These are phyloP conservation scores for Jacaranda copaia DNA, from an alignment of 257 asterid species.

Conservation along the genomic window DNA sequence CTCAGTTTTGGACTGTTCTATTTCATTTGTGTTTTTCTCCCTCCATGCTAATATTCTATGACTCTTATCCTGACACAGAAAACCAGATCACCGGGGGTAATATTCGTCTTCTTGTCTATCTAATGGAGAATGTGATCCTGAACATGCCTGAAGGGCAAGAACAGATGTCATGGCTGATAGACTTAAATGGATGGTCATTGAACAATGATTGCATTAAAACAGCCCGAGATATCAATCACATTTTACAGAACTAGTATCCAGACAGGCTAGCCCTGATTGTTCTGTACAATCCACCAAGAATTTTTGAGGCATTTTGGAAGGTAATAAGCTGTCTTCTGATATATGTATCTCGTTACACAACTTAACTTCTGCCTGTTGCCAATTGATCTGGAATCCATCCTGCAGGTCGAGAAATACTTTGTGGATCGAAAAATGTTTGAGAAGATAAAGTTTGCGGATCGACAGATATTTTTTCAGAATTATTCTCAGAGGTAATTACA, in stretches of 20 bases:
- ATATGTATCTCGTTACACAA: too few species aligned
- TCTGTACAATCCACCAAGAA: constrained; percentile 80
- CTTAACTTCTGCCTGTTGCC: too few species aligned
- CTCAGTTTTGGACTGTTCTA: too few species aligned
- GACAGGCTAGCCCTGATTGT: constrained; percentile 74
- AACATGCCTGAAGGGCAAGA: constrained; percentile 80
- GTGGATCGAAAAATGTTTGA: constrained; percentile 66
- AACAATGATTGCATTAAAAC: constrained; percentile 68
- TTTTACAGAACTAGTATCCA: constrained; percentile 84
- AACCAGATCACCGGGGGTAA: constrained; percentile 63
- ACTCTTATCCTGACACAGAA: constrained; percentile 48
- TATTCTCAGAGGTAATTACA: too few species aligned
- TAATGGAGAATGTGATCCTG: constrained; percentile 77
- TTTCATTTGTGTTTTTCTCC: background rate
- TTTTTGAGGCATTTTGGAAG: constrained; percentile 85
- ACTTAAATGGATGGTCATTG: constrained; percentile 85
- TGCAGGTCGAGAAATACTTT: constrained; percentile 75
- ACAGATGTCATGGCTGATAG: constrained; percentile 91
- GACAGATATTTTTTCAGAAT: background rate
- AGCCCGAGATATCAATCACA: constrained; percentile 63
- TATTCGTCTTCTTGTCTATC: constrained; percentile 73
- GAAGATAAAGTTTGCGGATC: constrained; percentile 70
- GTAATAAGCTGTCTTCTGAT: constrained; percentile 26
- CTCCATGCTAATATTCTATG: background rate
- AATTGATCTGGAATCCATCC: too few species aligned